A percentile compares a stretch with the other conserved stretches of the same genome.
Conservation (phyloP, 176 grass and related monocot species). For the Eragrostis nindensis region DNA sequence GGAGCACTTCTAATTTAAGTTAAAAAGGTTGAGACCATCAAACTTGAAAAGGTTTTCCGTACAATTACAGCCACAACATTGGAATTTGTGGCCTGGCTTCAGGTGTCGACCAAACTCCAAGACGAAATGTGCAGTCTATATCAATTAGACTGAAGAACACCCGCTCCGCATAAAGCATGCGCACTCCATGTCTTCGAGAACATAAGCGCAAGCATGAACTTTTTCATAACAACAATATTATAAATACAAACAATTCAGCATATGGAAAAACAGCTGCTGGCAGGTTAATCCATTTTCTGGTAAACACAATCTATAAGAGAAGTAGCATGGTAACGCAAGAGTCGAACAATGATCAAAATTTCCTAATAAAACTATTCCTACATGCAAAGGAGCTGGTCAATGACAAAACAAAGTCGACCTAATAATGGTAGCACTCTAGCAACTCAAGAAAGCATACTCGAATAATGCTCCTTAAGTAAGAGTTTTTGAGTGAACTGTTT, state of each 20-base stretch:
- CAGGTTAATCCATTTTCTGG: slow-evolving; percentile 15
- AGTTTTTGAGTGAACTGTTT: background rate
- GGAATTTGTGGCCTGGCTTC: background rate
- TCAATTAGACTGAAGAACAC: background rate
- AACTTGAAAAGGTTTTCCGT: background rate
- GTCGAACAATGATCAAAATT: slow-evolving; percentile 35
- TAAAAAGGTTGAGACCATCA: background rate
- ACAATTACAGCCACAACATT: background rate
- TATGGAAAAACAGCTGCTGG: slow-evolving; percentile 1
- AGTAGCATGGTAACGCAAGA: background rate
- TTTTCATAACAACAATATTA: background rate
- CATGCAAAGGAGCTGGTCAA: background rate
- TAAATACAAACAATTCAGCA: background rate
- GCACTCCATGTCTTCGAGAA: background rate
- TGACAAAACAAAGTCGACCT: slow-evolving; percentile 12
- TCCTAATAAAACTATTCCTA: slow-evolving; percentile 44
- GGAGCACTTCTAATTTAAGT: no score
- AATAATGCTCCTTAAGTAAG: background rate
- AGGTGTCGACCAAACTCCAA: background rate
- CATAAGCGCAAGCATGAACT: background rate
- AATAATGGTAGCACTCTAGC: background rate
- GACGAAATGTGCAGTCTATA: background rate
- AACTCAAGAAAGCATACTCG: background rate
- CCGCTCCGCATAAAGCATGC: background rate
- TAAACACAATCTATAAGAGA: slow-evolving; percentile 12